phyloP scores from a whole-genome alignment of 176 grass and related monocot species.

The Musa acuminata region DNA sequence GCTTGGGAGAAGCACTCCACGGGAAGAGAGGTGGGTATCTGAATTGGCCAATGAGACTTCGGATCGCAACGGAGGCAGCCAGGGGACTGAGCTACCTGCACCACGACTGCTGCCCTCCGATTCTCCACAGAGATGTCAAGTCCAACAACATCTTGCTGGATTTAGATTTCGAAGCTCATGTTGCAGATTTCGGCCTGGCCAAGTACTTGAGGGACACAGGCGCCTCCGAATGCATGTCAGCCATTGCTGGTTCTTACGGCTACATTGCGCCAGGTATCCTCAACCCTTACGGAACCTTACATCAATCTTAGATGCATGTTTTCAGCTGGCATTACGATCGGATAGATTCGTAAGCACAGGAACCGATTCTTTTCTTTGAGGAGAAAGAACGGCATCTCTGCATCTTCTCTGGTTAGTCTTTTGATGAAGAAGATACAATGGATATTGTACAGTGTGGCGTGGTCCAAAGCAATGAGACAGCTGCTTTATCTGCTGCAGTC shows the following conservation, averaged over 20 bases:
- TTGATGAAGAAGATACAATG: too few species aligned
- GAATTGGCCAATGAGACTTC: conserved; percentile 68
- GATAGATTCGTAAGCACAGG: too few species aligned
- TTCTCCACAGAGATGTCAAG: conserved; percentile 88
- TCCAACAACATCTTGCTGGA: conserved; percentile 91
- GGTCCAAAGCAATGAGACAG: too few species aligned
- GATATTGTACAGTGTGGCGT: too few species aligned
- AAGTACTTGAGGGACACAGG: conserved; percentile 66
- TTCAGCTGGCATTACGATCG: too few species aligned
- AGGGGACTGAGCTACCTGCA: conserved; percentile 92
- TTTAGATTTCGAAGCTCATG: conserved; percentile 65
- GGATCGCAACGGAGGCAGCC: conserved; percentile 76
- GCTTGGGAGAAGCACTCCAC: conserved; percentile 74
- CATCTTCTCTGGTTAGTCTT: too few species aligned
- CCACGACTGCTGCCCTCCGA: conserved; percentile 78
- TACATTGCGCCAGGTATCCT: conserved; percentile 82
- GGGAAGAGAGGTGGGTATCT: conserved; percentile 76
- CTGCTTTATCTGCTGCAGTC: background rate
- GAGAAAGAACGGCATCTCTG: too few species aligned
- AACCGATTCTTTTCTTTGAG: too few species aligned
- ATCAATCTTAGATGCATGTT: too few species aligned
- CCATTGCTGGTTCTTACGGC: conserved; percentile 81
- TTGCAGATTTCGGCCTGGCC: conserved; percentile 81
- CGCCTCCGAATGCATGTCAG: background rate
- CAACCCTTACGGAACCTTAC: background rate